Evolutionary conservation across 345 rosid species (phyloP), one percentile per base, ranked within the genome.

Genomic region (Syzygium oleosum): DNA sequence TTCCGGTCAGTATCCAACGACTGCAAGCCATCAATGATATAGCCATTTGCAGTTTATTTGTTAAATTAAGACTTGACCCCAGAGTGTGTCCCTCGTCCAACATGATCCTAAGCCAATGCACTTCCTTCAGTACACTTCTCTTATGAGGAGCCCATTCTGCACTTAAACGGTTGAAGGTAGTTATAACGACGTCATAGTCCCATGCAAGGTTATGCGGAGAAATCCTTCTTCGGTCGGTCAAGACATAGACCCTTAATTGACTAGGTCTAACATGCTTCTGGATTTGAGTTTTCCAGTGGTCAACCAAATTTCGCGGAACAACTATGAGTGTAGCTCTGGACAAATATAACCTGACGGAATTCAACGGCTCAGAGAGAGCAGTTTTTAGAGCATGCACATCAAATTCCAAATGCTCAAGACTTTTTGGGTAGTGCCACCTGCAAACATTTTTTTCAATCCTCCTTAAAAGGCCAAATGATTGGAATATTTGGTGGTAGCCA

Each of bases 81-180:
- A 98, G 98, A 88, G 99, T 98, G 92, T 98, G 99, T 87, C 99
- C 99, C 91, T 98, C 99, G 89, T 98, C 99, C 92, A 98, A 88
- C 84, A 98, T 94, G 91, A 96, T 89, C 92, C 99, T 94, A 85
- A 94, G 96, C 99, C 99, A 98, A 93, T 98, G 99, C 85, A 98
- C 98, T 90, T 96, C 96, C 94, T 92, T 93, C 93, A 98, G 90
- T 85, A 96, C 96, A 90, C 99, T 98, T 89, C 91, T 93, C 92
- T 96, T 96, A 84, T 86, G 93, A 63, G 93, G 94, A 52, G 94
- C 89, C 99, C 99, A 98, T 88, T 98, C 99, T 34, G 95, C 98
- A 93, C 99, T 98, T 88, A 98, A 90, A 85, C 99, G 98, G 88
- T 87, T 96, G 91, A 98, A 98, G 61, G 99, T 96, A 29, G 99